Evolutionary conservation across 1,139 yeast species (phyloP).

Genomic region (Candida sp.): DNA sequence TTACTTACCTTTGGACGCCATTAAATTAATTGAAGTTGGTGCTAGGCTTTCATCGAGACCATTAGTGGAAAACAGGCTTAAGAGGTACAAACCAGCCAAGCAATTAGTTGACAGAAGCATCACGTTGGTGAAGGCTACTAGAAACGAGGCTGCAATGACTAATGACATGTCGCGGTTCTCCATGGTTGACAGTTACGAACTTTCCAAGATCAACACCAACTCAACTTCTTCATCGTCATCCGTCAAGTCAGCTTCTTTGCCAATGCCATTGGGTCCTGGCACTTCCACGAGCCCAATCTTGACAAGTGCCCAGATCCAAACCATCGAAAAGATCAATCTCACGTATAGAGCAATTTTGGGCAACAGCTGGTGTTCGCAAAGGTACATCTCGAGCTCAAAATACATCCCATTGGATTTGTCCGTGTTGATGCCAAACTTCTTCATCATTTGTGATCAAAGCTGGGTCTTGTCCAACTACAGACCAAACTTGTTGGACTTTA

Average conservation of each 20-base stretch:
- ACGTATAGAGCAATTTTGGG: slow-evolving; percentile 56
- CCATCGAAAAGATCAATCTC: slow-evolving; percentile 49
- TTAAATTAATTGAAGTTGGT: slow-evolving; percentile 62
- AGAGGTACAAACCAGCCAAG: slow-evolving; percentile 19
- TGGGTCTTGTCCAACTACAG: slow-evolving; percentile 52
- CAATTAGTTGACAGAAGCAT: slow-evolving; percentile 54
- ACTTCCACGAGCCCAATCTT: slow-evolving; percentile 43
- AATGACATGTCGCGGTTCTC: slow-evolving; percentile 37
- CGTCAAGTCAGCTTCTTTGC: slow-evolving; percentile 42
- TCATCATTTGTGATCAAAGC: slow-evolving; percentile 42
- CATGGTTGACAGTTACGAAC: slow-evolving; percentile 55
- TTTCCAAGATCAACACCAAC: slow-evolving; percentile 50
- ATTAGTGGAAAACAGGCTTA: slow-evolving; percentile 28
- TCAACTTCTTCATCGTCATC: slow-evolving; percentile 37
- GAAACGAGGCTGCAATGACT: slow-evolving; percentile 23
- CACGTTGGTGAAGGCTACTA: slow-evolving; percentile 31
- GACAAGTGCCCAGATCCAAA: slow-evolving; percentile 38
- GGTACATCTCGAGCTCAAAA: slow-evolving; percentile 27
- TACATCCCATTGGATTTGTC: slow-evolving; percentile 33
- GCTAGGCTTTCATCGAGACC: slow-evolving; percentile 53
- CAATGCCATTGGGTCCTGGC: slow-evolving; percentile 47
- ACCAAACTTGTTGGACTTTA: slow-evolving; percentile 67
- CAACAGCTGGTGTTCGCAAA: slow-evolving; percentile 49
- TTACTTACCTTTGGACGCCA: slow-evolving; percentile 66
- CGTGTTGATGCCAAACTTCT: slow-evolving; percentile 40